Percentiles rank a stretch among this genome's conserved stretches.
These are phyloP conservation scores for Crithidia fasciculata DNA, from an alignment of 208 protist species.

Conservation along the genomic window DNA sequence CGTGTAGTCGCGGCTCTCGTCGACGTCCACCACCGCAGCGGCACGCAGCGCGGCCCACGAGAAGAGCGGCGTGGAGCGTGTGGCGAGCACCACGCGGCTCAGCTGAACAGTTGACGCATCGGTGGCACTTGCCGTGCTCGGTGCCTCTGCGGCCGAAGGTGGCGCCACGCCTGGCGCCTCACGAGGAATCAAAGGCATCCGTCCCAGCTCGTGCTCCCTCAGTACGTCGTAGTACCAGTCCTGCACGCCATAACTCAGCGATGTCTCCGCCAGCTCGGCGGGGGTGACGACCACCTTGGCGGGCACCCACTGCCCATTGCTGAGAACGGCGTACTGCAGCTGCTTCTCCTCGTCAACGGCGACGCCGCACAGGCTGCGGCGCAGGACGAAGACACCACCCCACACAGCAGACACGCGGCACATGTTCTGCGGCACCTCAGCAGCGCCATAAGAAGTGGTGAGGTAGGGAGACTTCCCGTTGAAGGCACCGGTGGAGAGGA, in stretches of 20 bases:
- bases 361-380: slow-evolving; percentile 57
- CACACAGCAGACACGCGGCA: slow-evolving; percentile 88
- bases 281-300: slow-evolving; percentile 66
- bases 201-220: slow-evolving; percentile 33
- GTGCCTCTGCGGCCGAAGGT: not conserved
- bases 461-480: slow-evolving; percentile 80
- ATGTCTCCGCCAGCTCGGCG: slow-evolving; percentile 22
- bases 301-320: slow-evolving; percentile 81
- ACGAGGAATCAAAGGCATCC: slow-evolving; percentile 24
- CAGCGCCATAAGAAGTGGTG: slow-evolving; percentile 71
- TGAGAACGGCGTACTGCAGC: slow-evolving; percentile 63
- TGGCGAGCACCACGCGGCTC: slow-evolving; percentile 63
- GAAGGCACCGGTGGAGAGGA: slow-evolving; percentile 84
- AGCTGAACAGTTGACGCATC: slow-evolving; percentile 21
- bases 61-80: slow-evolving; percentile 43
- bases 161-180: slow-evolving; percentile 9
- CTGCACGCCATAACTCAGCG: slow-evolving; percentile 27
- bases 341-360: slow-evolving; percentile 38
- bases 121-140: too few species aligned
- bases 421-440: slow-evolving; percentile 89
- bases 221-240: slow-evolving; percentile 39
- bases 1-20: slow-evolving; percentile 15
- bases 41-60: slow-evolving; percentile 35
- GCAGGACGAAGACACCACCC: slow-evolving; percentile 81
- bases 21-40: slow-evolving; percentile 10